Base-by-base conservation (phyloP, 768 basidiomycete genomes). In the Termitomyces sp. region DNA sequence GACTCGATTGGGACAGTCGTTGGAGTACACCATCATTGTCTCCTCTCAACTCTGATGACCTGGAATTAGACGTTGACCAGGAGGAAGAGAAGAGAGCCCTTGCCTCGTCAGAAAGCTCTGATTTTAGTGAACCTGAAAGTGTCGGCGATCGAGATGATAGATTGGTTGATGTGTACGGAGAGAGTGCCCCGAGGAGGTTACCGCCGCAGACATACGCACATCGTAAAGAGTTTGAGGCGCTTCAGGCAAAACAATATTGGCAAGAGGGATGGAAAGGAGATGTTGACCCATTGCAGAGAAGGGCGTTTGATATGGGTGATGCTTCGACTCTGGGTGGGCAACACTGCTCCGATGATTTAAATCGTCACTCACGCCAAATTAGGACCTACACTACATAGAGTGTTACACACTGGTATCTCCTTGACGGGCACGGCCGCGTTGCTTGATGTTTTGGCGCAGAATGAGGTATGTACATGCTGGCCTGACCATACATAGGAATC, bases 171-270 rank as follows among this genome's bases (percentile, higher is more conserved):
- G 52, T 54, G 10, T 52, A 59, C 20, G 46, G 60, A 30, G 51
- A 57, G 26, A 59, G 24, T n/a, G 55, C 53, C 44, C 33, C 57
- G 24, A 56, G 56, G 22, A 54, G 49, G 22, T 48, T 54, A 3
- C 66, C 71, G 26, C 72, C 71, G 0, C 67, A 76, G 60, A 72
- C 73, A 6, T 76, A 76, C 64, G 70, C 74, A 24, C 76, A 82
- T 66, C 71, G 82, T n/a, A 73, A 75, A 55, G 74, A 77, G 43
- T 75, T 89, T n/a, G 89, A 91, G 66, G 77, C 76, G 8, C 69
- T 93, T 26, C 80, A 79, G 61, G 69, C 74, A 3, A 76, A 72
- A 52, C 91, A 93, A 62, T 92, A 92, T 64, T 93, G 91, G 91
- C 78, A 81, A 60, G 71, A 79, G 2, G 83, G 81, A 26, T 90